Evolutionary conservation across 257 asterid species (phyloP).

Genomic region (Fraxinus anomala): DNA sequence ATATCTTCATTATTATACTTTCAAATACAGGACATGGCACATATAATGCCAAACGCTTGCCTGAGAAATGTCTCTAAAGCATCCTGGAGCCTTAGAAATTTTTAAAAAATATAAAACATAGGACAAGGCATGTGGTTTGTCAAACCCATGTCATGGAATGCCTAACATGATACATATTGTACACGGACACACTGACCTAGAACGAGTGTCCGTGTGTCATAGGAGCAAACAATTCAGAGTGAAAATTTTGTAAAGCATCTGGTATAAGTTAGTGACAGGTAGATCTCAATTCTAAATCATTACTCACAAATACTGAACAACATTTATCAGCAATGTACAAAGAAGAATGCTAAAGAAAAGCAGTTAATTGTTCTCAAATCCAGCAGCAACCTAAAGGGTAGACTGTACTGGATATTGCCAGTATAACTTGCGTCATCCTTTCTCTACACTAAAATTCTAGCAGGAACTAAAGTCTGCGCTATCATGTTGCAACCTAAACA

Average conservation of each 20-base stretch:
- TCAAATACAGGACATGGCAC: too few relatives aligned
- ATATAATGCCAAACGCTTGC: too few relatives aligned
- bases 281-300: constrained; percentile 1
- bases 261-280: neutral
- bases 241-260: neutral
- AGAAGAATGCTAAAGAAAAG: neutral
- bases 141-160: too few relatives aligned
- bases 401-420: neutral
- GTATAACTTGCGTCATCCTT: neutral
- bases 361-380: neutral
- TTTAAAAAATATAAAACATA: too few relatives aligned
- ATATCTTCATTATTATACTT: too few relatives aligned
- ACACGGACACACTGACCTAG: too few relatives aligned
- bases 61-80: too few relatives aligned
- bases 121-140: too few relatives aligned
- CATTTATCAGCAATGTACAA: neutral
- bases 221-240: neutral
- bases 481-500: neutral
- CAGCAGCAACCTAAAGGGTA: neutral
- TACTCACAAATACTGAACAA: neutral
- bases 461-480: neutral
- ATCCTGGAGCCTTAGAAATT: too few relatives aligned
- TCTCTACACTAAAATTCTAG: neutral
- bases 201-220: too few relatives aligned
- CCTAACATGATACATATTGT: too few relatives aligned